phyloP scores from a whole-genome alignment of 306 rosid genomes.

The Pachyrhizus erosus region DNA sequence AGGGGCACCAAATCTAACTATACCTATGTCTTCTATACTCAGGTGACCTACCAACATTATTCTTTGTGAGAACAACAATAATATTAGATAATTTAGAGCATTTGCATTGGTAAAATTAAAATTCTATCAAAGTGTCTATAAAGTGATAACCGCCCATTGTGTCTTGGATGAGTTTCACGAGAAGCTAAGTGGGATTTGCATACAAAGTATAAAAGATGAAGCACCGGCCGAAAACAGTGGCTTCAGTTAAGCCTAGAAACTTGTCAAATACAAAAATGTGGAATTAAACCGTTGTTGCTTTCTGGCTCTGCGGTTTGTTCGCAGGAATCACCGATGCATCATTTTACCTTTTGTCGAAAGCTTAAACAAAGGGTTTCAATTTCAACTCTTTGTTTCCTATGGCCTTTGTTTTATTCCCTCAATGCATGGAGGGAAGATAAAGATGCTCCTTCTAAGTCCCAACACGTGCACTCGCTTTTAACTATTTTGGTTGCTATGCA shows the following conservation, averaged over 20 bases:
- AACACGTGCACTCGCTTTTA: conserved; percentile 30
- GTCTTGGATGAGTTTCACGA: conserved; percentile 30
- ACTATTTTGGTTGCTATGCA: neutral
- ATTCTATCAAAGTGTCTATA: neutral
- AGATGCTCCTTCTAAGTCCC: conserved; percentile 37
- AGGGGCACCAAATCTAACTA: neutral
- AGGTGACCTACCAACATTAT: neutral
- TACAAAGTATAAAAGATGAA: conserved; percentile 22
- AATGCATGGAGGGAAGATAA: conserved; percentile 50
- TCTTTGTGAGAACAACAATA: neutral
- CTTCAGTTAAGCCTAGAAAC: conserved; percentile 49
- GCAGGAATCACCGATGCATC: conserved; percentile 34
- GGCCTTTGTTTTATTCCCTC: conserved; percentile 45
- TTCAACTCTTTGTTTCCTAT: conserved; percentile 25
- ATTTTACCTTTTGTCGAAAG: conserved; percentile 32
- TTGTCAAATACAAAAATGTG: conserved; percentile 36
- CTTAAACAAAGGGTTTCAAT: conserved; percentile 32
- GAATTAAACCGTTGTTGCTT: conserved; percentile 34
- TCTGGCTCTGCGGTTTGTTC: conserved; percentile 14
- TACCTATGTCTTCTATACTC: neutral
- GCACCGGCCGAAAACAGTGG: conserved; percentile 28
- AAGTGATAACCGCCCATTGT: conserved; percentile 18
- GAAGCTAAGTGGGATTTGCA: conserved; percentile 40
- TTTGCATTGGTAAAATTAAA: neutral
- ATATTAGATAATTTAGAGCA: neutral